Evolutionary conservation across 2,329 filamentous ascomycete genomes (phyloP).

Genomic region (Epichloe aotearoae): DNA sequence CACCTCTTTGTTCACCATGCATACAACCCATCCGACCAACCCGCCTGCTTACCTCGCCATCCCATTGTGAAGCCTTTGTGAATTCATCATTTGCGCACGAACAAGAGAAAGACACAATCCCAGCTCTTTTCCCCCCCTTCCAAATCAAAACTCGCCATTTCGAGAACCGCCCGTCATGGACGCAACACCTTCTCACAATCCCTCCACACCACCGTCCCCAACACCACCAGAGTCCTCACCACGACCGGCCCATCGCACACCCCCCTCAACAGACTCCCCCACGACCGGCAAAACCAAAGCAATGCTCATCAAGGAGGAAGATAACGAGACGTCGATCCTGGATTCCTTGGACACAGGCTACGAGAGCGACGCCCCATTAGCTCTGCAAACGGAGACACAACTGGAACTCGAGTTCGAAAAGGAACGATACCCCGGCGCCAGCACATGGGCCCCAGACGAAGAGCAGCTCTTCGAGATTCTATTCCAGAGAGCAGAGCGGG

Average conservation of each 20-base stretch:
- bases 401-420: slow-evolving; percentile 32
- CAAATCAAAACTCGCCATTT: background rate
- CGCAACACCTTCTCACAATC: background rate
- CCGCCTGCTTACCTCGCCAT: background rate
- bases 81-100: background rate
- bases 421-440: slow-evolving; percentile 26
- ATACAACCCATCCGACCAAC: background rate
- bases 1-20: background rate
- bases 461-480: slow-evolving; percentile 28
- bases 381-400: background rate
- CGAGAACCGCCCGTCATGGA: background rate
- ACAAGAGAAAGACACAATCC: background rate
- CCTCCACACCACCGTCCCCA: background rate
- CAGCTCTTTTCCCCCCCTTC: rapidly evolving
- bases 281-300: background rate
- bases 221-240: background rate
- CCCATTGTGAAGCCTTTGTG: background rate
- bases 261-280: background rate
- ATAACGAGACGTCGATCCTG: background rate
- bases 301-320: slow-evolving; percentile 3
- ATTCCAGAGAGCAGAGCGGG: slow-evolving; percentile 26
- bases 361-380: slow-evolving; percentile 1
- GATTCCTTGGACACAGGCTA: slow-evolving; percentile 6
- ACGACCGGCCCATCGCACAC: background rate
- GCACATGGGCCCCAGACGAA: slow-evolving; percentile 39